Evolutionary conservation across 2,329 filamentous ascomycete genomes (phyloP).

Genomic region (Amauroascus niger): DNA sequence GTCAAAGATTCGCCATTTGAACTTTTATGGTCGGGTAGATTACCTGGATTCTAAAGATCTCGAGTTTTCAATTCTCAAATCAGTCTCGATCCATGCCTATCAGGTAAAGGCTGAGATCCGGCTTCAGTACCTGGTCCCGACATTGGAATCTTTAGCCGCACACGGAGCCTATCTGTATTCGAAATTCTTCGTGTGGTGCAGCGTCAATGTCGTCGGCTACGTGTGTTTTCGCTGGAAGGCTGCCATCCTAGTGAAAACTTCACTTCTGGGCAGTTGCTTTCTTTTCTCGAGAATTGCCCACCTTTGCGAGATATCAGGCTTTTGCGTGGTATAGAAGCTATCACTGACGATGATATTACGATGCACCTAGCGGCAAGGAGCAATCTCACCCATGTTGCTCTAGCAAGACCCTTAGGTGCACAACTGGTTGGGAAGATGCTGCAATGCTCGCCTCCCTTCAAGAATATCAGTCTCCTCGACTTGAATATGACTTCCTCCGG

Average conservation of each 20-base stretch:
- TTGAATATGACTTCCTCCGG: not conserved
- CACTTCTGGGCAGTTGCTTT: constrained; percentile 1
- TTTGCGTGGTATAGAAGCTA: not conserved
- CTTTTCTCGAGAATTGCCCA: not conserved
- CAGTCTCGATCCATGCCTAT: not conserved
- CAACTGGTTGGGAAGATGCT: not conserved
- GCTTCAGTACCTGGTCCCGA: not conserved
- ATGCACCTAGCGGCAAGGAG: not conserved
- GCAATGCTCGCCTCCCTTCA: not conserved
- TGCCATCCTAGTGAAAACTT: not conserved
- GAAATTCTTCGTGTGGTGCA: not conserved
- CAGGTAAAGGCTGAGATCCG: not conserved
- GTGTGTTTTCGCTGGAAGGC: not conserved
- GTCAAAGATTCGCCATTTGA: not conserved
- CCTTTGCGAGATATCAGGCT: not conserved
- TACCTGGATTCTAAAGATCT: not conserved
- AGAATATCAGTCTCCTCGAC: not conserved
- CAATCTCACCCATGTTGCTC: not conserved
- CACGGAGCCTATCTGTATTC: not conserved
- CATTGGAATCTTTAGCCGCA: not conserved
- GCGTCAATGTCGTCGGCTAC: not conserved
- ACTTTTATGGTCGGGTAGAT: not conserved
- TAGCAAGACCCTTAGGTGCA: not conserved
- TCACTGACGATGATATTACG: not conserved
- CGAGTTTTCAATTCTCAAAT: constrained; percentile 1